phyloP scores from a whole-genome alignment of 129 eudicot genomes.

The Dittrichia graveolens region DNA sequence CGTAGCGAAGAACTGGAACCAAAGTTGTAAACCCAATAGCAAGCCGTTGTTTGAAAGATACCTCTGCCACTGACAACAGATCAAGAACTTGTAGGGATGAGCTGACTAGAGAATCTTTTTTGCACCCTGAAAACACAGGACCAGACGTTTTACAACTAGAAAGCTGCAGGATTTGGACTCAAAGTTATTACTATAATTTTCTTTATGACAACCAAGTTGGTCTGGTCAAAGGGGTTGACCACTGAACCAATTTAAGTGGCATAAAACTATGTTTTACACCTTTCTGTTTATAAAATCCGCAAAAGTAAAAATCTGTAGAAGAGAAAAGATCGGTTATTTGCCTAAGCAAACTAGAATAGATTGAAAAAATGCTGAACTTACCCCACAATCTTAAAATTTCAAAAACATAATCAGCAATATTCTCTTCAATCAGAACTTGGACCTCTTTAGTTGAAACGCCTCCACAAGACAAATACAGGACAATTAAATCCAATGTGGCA shows the following conservation, averaged over 20 bases:
- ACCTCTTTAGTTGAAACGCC: conserved; percentile 55
- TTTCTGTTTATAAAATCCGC: background rate
- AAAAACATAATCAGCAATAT: conserved; percentile 87
- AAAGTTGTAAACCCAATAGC: conserved; percentile 84
- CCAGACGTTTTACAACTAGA: conserved; percentile 9
- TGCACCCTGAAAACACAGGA: conserved; percentile 60
- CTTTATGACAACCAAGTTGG: conserved; percentile 2
- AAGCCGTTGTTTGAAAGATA: conserved; percentile 74
- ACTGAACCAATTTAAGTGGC: conserved; percentile 17
- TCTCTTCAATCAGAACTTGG: conserved; percentile 81
- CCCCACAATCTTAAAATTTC: conserved; percentile 90
- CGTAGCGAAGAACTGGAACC: conserved; percentile 68
- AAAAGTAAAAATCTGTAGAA: background rate
- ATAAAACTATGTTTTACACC: conserved; percentile 18
- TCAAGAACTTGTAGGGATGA: conserved; percentile 82
- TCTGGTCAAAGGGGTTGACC: background rate
- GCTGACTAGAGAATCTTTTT: conserved; percentile 68
- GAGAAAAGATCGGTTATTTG: background rate
- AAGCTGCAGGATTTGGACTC: conserved; percentile 14
- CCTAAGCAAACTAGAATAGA: conserved; percentile 20
- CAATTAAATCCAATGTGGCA: conserved; percentile 64
- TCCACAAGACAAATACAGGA: conserved; percentile 60
- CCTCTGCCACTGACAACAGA: conserved; percentile 70
- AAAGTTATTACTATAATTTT: conserved; percentile 1
- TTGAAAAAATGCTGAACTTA: conserved; percentile 36